Evolutionary conservation across 768 basidiomycete species (phyloP).

Genomic region (Brasilioporus rufonigricans): DNA sequence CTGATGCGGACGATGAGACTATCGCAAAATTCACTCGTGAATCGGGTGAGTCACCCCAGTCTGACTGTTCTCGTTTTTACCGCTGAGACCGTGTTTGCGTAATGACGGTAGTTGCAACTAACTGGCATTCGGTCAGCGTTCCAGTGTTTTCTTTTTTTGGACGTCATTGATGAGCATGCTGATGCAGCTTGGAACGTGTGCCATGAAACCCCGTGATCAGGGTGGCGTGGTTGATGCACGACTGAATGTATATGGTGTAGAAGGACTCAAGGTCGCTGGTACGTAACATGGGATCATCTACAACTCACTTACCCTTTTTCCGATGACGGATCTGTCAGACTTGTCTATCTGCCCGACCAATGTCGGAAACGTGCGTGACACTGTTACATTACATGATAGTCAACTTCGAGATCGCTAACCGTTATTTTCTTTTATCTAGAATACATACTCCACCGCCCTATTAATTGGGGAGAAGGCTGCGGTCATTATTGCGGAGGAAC

Average conservation of each 20-base stretch:
- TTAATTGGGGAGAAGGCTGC: no score
- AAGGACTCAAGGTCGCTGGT: slow-evolving; percentile 62
- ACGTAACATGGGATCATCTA: background rate
- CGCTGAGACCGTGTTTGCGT: background rate
- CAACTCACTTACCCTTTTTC: background rate
- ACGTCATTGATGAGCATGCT: background rate
- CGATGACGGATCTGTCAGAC: slow-evolving; percentile 19
- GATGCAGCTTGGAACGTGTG: no score
- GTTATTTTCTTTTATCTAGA: slow-evolving; percentile 14
- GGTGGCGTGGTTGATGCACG: no score
- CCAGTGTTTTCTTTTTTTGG: background rate
- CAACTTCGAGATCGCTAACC: background rate
- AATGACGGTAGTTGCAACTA: background rate
- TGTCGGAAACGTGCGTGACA: no score
- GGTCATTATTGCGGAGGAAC: no score
- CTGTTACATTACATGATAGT: background rate
- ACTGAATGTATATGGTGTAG: slow-evolving; percentile 63
- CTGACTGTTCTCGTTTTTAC: background rate
- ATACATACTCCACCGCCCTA: slow-evolving; percentile 44
- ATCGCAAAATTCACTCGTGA: slow-evolving; percentile 28
- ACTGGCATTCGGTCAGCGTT: slow-evolving; percentile 17
- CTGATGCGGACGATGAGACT: slow-evolving; percentile 35
- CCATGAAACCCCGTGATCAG: no score
- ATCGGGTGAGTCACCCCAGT: slow-evolving; percentile 6
- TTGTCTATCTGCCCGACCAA: slow-evolving; percentile 36